A percentile compares a stretch with the other conserved stretches of the same genome.
phyloP scores from a whole-genome alignment of 768 basidiomycete species.

The Tubosaeta sp. region DNA sequence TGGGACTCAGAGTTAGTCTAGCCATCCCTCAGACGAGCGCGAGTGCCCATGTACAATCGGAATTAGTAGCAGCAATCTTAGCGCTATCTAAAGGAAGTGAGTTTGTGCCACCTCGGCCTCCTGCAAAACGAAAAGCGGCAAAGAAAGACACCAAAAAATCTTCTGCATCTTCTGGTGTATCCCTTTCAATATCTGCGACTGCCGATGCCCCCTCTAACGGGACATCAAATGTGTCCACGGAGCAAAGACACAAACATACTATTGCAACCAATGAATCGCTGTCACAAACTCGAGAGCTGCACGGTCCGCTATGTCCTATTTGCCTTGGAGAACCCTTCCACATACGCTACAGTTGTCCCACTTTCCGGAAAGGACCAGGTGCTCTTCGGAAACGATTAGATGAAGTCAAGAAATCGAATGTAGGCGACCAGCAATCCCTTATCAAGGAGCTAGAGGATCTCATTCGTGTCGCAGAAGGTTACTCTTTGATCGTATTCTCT shows the following conservation, averaged over 20 bases:
- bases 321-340: conserved; percentile 46
- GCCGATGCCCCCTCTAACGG: not conserved
- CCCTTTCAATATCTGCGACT: not conserved
- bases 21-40: conserved; percentile 15
- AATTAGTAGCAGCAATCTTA: conserved; percentile 19
- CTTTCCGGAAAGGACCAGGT: conserved; percentile 40
- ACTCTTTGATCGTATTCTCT: conserved; percentile 1
- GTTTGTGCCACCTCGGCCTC: conserved; percentile 3
- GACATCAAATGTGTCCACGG: not conserved
- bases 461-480: conserved; percentile 29
- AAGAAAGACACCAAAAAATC: conserved; percentile 9
- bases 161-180: not conserved
- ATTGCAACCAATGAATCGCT: not conserved
- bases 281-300: not conserved
- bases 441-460: conserved; percentile 41
- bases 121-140: conserved; percentile 5
- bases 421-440: conserved; percentile 22
- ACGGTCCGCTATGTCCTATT: conserved; percentile 36
- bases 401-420: conserved; percentile 33
- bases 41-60: conserved; percentile 13
- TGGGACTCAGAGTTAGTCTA: conserved; percentile 22
- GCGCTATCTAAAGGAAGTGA: conserved; percentile 6
- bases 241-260: not conserved
- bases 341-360: conserved; percentile 45
- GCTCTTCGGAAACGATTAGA: conserved; percentile 43